Conservation (phyloP, 129 eudicot species). For the Tanacetum coccineum region DNA sequence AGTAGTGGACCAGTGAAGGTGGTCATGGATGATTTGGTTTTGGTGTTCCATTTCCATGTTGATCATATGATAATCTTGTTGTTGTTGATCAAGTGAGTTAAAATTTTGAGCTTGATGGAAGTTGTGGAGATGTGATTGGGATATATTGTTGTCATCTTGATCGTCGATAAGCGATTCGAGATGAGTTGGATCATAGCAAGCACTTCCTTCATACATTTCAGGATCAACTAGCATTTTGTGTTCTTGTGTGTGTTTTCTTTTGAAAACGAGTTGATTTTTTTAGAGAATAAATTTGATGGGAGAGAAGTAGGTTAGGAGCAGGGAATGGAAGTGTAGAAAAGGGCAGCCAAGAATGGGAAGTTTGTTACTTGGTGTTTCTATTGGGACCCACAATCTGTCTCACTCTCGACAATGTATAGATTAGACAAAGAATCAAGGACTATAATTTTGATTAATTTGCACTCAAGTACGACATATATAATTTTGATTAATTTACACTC, state of each 20-base stretch:
- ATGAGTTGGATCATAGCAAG: conserved; percentile 48
- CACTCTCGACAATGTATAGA: conserved; percentile 1
- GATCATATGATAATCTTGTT: conserved; percentile 34
- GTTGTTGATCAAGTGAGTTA: conserved; percentile 33
- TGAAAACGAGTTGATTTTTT: not conserved
- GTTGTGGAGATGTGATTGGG: conserved; percentile 39
- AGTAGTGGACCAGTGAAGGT: conserved; percentile 19
- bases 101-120: conserved; percentile 33
- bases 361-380: conserved; percentile 28
- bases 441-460: no score
- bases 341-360: conserved; percentile 29
- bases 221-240: conserved; percentile 31
- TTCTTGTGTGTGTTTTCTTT: conserved; percentile 11
- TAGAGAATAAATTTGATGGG: conserved; percentile 15
- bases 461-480: no score
- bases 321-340: conserved; percentile 33
- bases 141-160: conserved; percentile 30
- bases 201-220: conserved; percentile 52
- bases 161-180: conserved; percentile 33
- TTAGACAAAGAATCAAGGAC: not conserved
- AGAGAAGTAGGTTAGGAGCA: conserved; percentile 33
- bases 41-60: conserved; percentile 49
- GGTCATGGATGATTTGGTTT: conserved; percentile 31
- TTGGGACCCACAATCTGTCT: conserved; percentile 23
- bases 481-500: no score